Percentiles rank a stretch among this genome's conserved stretches.
These are phyloP conservation scores for Prillingera fragicola DNA, from an alignment of 1,284 basidiomycete genomes.

Conservation along the genomic window DNA sequence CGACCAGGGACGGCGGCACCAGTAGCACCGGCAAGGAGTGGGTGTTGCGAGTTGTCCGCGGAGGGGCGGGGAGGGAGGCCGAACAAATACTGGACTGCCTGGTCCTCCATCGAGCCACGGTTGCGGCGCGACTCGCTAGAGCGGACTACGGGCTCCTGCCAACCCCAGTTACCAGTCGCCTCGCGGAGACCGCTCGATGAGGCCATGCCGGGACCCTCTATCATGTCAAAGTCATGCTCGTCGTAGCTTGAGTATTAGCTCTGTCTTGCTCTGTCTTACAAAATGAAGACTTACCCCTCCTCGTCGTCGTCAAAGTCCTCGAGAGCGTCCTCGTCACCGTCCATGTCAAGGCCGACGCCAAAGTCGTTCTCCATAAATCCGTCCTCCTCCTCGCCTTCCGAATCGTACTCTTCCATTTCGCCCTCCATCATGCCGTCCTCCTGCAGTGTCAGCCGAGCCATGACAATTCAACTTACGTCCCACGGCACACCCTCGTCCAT, in stretches of 20 bases:
- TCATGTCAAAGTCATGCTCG: conserved; percentile 9
- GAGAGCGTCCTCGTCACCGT: conserved; percentile 50
- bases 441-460: neutral
- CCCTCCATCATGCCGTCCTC: conserved; percentile 53
- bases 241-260: conserved; percentile 2
- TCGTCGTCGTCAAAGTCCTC: conserved; percentile 20
- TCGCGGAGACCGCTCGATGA: neutral
- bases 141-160: conserved; percentile 16
- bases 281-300: conserved; percentile 7
- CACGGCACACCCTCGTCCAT: conserved; percentile 25
- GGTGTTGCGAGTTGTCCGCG: conserved; percentile 66
- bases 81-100: conserved; percentile 19
- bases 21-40: conserved; percentile 64
- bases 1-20: conserved; percentile 28
- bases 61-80: conserved; percentile 12
- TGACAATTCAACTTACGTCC: conserved; percentile 22
- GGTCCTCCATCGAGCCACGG: conserved; percentile 13
- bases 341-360: conserved; percentile 33
- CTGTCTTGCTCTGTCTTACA: neutral
- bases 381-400: conserved; percentile 52
- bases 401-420: conserved; percentile 22
- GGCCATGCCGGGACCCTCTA: conserved; percentile 3
- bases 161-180: conserved; percentile 30
- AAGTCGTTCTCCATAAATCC: conserved; percentile 58
- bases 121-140: neutral